Evolutionary conservation across 345 rosid genomes (phyloP), one percentile per base, ranked within the genome.

Genomic region (Hibiscus mutabilis): DNA sequence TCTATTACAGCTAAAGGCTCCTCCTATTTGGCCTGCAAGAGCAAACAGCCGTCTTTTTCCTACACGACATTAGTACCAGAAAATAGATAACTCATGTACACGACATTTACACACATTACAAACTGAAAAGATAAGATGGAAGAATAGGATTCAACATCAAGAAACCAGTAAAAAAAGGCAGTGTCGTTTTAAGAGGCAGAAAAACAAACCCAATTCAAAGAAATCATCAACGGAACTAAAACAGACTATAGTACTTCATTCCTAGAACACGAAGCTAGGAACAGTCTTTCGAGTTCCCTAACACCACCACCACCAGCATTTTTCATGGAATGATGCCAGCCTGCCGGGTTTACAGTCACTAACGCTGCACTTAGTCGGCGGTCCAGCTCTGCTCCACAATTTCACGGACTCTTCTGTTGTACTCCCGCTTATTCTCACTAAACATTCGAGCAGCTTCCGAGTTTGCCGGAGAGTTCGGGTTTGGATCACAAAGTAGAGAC

Each of bases 401-500:
- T 72, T 87, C 94, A 13, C 90, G 86, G 62, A 89, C 88, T 80
- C 88, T 81, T 65, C 91, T 75, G 72, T 90, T 90, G 86, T 90
- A 88, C 71, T 90, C 93, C 6, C 91, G 82, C 82, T 90, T 88
- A 70, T 82, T 88, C 81, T 86, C 93, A 65, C 96, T 85, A 71
- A 85, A 88, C 91, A 88, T 84, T 68, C 91, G 81, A 51, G 93
- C 96, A 9, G 96, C 96, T 80, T 88, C 96, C 14, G 91, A 90
- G 55, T 90, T 90, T 68, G 96, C 91, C 24, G 96, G 96, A 16
- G 96, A 90, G 78, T 90, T 86, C 24, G 96, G 93, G 67, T 88
- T 90, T 29, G 96, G 96, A 66, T 90, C 96, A 59, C 93, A 90
- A 31, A 90, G 96, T 79, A 90, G 74, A 0, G 96, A 90, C 96